Percentiles rank a stretch among this genome's conserved stretches.
Evolutionary conservation across 768 basidiomycete species (phyloP).

Genomic region (Pholiota microspora): DNA sequence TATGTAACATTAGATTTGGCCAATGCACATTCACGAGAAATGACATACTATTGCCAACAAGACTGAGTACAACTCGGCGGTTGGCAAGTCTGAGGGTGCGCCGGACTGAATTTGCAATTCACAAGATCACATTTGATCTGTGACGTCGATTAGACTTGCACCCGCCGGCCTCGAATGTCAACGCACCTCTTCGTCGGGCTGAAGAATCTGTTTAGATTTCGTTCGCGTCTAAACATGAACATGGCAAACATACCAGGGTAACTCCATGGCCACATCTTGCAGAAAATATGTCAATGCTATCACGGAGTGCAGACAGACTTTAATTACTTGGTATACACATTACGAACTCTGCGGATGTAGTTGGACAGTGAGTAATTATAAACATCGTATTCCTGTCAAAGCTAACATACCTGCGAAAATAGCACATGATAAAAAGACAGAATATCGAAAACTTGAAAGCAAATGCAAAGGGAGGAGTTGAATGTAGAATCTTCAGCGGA

Average conservation of each 20-base stretch:
- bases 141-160: constrained; percentile 10
- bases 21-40: constrained; percentile 4
- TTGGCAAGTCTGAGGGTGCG: constrained; percentile 47
- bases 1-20: constrained; percentile 20
- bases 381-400: not conserved
- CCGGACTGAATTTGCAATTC: constrained; percentile 63
- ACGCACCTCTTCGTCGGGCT: constrained; percentile 61
- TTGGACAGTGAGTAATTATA: constrained; percentile 21
- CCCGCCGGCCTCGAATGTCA: not conserved
- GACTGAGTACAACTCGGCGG: constrained; percentile 50
- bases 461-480: constrained; percentile 10
- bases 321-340: constrained; percentile 50
- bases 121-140: constrained; percentile 63
- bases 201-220: constrained; percentile 1
- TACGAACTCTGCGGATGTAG: constrained; percentile 43
- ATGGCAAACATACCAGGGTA: constrained; percentile 37
- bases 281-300: constrained; percentile 8
- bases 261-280: constrained; percentile 55
- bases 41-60: constrained; percentile 72
- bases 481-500: not conserved
- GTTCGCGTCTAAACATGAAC: not conserved
- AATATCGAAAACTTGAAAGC: not conserved
- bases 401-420: constrained; percentile 52
- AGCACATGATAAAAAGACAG: constrained; percentile 44
- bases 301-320: not conserved